Evolutionary conservation across 1,139 yeast genomes (phyloP), one percentile per base, ranked within the genome.

Genomic region (Chernovozyma aurita): DNA sequence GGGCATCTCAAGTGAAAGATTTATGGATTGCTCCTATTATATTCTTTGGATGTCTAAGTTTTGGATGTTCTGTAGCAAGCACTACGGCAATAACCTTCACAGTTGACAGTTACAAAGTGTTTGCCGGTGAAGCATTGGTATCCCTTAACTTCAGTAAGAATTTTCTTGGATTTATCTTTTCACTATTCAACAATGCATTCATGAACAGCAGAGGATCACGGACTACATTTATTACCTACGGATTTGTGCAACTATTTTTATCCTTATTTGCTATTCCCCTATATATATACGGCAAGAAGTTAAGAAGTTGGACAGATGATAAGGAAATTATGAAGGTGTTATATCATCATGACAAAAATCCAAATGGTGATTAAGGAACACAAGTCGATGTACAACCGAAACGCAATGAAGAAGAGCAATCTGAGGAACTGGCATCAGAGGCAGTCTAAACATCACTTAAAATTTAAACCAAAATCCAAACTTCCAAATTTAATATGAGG

Each of bases 71-170:
- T 2, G 59, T 78, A 50, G 80, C 81, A 0, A 73, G 80, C 30
- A 76, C 83, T 4, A 73, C 81, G 1, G 77, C 80, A 11, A 78
- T 78, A 39, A 76, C 84, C 1, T 78, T 69, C 48, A 66, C 78
- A 2, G 80, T 78, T 17, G 85, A 78, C 50, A 68, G 75, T 5
- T 77, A 78, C 53, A 72, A 70, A 42, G 61, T 70, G 63, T 76
- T 70, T 60, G 81, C 85, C 0, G 70, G 78, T 7, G 85, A 78
- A 50, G 66, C 78, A 1, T 62, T 78, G 34, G 85, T 78, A 3
- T 64, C 80, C 9, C 62, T 77, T 39, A 77, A 78, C 50, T 61
- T 78, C 36, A 54, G 66, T 38, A 78, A 78, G 50, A 78, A 78
- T 47, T 53, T 73, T 6, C 39, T 78, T 21, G 84, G 84, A 5